A percentile compares a stretch with the other conserved stretches of the same genome.
phyloP scores from a whole-genome alignment of 257 asterid species.

The Nemophila menziesii region DNA sequence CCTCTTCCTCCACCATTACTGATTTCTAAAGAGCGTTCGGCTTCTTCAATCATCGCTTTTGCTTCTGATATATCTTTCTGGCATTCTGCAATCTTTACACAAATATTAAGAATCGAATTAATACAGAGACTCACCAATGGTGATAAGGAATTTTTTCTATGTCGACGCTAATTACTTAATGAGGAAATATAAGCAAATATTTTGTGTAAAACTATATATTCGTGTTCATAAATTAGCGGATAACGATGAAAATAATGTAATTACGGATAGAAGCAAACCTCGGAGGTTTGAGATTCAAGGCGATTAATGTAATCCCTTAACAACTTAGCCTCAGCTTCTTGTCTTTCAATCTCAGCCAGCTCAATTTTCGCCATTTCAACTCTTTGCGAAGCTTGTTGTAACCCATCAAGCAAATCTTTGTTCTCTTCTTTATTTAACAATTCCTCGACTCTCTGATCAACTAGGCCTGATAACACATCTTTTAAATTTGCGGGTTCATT shows the following conservation, averaged over 20 bases:
- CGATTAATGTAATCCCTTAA: conserved; percentile 44
- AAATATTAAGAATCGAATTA: background rate
- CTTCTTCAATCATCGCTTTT: conserved; percentile 70
- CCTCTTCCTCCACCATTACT: conserved; percentile 9
- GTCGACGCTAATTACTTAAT: too few species aligned
- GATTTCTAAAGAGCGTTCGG: conserved; percentile 40
- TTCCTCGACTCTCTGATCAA: conserved; percentile 61
- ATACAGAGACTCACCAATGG: too few species aligned
- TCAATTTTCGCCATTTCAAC: conserved; percentile 67
- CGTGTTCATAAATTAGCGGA: too few species aligned
- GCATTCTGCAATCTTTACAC: conserved; percentile 77
- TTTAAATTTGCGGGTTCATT: conserved; percentile 30
- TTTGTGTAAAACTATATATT: too few species aligned
- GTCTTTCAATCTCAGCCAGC: conserved; percentile 65
- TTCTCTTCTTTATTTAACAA: conserved; percentile 74
- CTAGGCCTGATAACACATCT: conserved; percentile 50
- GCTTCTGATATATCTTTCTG: conserved; percentile 83
- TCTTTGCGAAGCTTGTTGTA: conserved; percentile 68
- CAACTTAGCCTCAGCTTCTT: conserved; percentile 58
- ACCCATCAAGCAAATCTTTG: conserved; percentile 51
- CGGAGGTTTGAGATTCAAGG: conserved; percentile 67
- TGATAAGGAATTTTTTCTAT: too few species aligned
- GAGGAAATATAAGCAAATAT: too few species aligned
- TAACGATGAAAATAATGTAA: too few species aligned
- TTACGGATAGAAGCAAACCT: conserved; percentile 30